These are phyloP conservation scores for Aureoboletus auriporus DNA, from an alignment of 768 basidiomycete genomes.

Conservation along the genomic window DNA sequence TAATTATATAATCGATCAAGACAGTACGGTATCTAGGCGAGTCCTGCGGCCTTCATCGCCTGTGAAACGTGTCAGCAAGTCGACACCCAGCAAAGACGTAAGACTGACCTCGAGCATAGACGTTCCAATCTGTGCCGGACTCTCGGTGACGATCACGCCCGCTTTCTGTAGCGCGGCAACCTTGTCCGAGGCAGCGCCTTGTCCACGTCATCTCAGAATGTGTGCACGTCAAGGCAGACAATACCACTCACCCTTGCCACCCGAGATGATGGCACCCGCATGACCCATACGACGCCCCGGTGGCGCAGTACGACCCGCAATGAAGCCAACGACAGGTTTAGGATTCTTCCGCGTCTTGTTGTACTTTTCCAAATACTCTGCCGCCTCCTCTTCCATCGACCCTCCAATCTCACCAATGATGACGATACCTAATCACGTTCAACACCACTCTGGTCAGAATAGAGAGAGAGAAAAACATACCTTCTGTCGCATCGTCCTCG, in stretches of 20 bases:
- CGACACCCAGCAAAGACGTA: not conserved
- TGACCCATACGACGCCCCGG: slow-evolving; percentile 98
- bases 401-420: slow-evolving; percentile 99
- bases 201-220: not conserved
- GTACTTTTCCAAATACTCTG: slow-evolving; percentile 89
- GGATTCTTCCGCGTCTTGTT: slow-evolving; percentile 84
- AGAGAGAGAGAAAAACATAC: slow-evolving; percentile 32
- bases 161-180: slow-evolving; percentile 87
- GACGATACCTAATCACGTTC: slow-evolving; percentile 70
- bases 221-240: not conserved
- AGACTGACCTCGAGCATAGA: slow-evolving; percentile 82
- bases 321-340: slow-evolving; percentile 97
- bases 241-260: slow-evolving; percentile 76
- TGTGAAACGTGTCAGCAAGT: slow-evolving; percentile 26
- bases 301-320: slow-evolving; percentile 96
- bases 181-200: slow-evolving; percentile 90
- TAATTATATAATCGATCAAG: slow-evolving; percentile 36
- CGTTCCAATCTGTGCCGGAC: slow-evolving; percentile 90
- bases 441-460: not conserved
- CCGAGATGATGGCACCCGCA: slow-evolving; percentile 96
- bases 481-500: slow-evolving; percentile 90
- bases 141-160: slow-evolving; percentile 90
- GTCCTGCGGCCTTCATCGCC: slow-evolving; percentile 78
- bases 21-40: slow-evolving; percentile 43
- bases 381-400: slow-evolving; percentile 99